These are phyloP conservation scores for Leccinum aurantiacum DNA, from an alignment of 768 basidiomycete genomes.

Conservation along the genomic window DNA sequence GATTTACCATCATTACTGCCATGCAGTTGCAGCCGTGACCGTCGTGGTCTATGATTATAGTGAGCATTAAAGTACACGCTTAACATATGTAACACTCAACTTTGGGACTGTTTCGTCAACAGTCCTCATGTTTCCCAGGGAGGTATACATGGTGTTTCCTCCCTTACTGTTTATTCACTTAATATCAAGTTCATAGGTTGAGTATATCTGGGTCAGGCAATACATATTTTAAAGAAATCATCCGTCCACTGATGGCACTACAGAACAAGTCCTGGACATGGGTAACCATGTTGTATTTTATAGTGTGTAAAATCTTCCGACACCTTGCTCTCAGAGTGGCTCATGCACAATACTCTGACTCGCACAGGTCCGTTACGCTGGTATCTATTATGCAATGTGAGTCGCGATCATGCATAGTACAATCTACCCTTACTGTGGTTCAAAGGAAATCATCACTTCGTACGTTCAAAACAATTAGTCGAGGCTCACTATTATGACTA, in stretches of 20 bases:
- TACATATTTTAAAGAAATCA: background rate
- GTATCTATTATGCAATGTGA: background rate
- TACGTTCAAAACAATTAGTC: background rate
- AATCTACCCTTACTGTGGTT: too few relatives aligned
- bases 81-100: background rate
- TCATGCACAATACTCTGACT: background rate
- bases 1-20: background rate
- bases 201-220: background rate
- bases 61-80: background rate
- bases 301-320: background rate
- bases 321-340: background rate
- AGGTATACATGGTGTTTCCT: too few relatives aligned
- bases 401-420: background rate
- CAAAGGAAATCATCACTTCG: too few relatives aligned
- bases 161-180: too few relatives aligned
- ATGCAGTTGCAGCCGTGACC: background rate
- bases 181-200: background rate
- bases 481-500: background rate
- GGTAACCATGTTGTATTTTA: background rate
- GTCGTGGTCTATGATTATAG: background rate
- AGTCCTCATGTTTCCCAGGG: too few relatives aligned
- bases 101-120: background rate
- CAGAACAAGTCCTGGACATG: background rate
- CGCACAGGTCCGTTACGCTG: background rate
- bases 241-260: background rate